These are phyloP conservation scores for Senecio squalidus DNA, from an alignment of 140 eudicot species.

Conservation along the genomic window DNA sequence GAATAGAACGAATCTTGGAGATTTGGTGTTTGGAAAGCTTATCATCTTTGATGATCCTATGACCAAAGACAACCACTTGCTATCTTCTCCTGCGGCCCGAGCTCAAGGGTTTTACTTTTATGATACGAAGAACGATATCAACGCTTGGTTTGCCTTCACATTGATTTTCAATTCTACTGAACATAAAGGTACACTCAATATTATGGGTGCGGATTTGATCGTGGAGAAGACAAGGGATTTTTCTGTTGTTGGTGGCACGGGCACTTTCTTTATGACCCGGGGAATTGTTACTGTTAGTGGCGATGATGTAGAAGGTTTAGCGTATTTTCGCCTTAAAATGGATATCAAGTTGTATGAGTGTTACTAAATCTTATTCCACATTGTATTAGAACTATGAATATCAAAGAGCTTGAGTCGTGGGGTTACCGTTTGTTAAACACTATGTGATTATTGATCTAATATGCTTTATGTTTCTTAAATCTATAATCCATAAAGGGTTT, in stretches of 20 bases:
- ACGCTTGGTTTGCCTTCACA: conserved; percentile 53
- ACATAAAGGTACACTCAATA: conserved; percentile 42
- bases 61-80: conserved; percentile 42
- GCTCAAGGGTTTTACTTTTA: conserved; percentile 31
- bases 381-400: not conserved
- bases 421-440: not conserved
- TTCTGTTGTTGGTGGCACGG: conserved; percentile 59
- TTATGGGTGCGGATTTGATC: conserved; percentile 59
- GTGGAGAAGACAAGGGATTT: conserved; percentile 42
- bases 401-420: not conserved
- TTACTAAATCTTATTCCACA: not conserved
- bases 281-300: conserved; percentile 44
- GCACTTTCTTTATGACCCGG: conserved; percentile 58
- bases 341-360: conserved; percentile 43
- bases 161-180: conserved; percentile 45
- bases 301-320: not conserved
- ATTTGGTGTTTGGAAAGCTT: conserved; percentile 38
- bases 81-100: conserved; percentile 45
- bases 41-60: conserved; percentile 64
- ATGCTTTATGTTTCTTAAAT: no score
- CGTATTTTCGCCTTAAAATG: conserved; percentile 35
- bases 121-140: conserved; percentile 28
- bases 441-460: not conserved
- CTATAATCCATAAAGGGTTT: no score
- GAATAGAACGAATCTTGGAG: conserved; percentile 30